Evolutionary conservation across 495 filamentous ascomycete species (phyloP).

Genomic region (Talaromyces proteolyticus): DNA sequence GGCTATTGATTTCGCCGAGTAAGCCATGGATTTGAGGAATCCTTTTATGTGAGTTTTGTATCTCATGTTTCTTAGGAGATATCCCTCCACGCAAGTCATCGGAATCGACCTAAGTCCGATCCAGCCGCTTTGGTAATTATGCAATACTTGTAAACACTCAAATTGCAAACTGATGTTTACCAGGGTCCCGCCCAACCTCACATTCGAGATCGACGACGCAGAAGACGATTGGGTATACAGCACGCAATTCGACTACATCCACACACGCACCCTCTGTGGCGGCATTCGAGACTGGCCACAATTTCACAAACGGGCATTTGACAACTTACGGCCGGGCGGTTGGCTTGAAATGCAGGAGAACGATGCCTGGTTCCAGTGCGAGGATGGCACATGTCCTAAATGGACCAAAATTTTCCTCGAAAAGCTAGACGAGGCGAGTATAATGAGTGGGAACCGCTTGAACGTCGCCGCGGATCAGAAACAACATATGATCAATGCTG

Average conservation of each 20-base stretch:
- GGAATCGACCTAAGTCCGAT: slow-evolving; percentile 54
- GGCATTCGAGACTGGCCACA: slow-evolving; percentile 42
- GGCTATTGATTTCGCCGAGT: slow-evolving; percentile 44
- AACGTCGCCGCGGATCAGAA: slow-evolving; percentile 7
- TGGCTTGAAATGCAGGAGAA: slow-evolving; percentile 47
- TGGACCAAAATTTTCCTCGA: slow-evolving; percentile 18
- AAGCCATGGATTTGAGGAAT: too few relatives aligned
- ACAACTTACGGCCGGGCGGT: slow-evolving; percentile 40
- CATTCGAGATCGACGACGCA: slow-evolving; percentile 48
- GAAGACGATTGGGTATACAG: slow-evolving; percentile 48
- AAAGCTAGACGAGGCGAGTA: slow-evolving; percentile 4
- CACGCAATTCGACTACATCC: slow-evolving; percentile 47
- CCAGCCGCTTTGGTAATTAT: slow-evolving; percentile 38
- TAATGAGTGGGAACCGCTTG: slow-evolving; percentile 5
- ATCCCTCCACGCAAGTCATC: slow-evolving; percentile 39
- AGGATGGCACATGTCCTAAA: slow-evolving; percentile 10
- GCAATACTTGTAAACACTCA: slow-evolving; percentile 11
- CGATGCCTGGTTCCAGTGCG: slow-evolving; percentile 18
- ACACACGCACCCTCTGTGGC: slow-evolving; percentile 42
- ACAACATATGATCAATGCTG: slow-evolving; percentile 3
- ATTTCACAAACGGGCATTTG: slow-evolving; percentile 34
- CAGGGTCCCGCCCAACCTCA: slow-evolving; percentile 48
- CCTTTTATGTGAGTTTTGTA: slow-evolving; percentile 22
- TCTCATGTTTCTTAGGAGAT: slow-evolving; percentile 24
- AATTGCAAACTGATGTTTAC: slow-evolving; percentile 22